A percentile compares a stretch with the other conserved stretches of the same genome.
These are phyloP conservation scores for Suhomyces sp. DNA, from an alignment of 805 yeast genomes.

Conservation along the genomic window DNA sequence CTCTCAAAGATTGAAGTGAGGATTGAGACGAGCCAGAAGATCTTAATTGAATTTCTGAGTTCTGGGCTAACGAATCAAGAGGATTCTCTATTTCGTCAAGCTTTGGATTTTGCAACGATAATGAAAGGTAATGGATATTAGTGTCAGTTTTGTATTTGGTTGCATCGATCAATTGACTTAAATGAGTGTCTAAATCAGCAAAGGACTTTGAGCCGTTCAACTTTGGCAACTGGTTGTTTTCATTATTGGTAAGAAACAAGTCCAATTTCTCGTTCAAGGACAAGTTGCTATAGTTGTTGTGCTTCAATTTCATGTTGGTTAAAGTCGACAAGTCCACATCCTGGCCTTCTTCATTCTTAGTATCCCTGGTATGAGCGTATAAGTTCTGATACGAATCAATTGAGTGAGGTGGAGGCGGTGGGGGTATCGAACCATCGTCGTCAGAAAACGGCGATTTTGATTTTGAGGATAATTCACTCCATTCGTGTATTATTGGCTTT, in stretches of 20 bases:
- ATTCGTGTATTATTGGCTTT: constrained; percentile 15
- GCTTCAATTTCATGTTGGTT: constrained; percentile 20
- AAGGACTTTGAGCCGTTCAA: constrained; percentile 12
- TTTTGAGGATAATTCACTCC: constrained; percentile 16
- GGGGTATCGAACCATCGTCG: constrained; percentile 12
- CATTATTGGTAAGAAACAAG: constrained; percentile 30
- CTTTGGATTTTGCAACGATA: constrained; percentile 22
- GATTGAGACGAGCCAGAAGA: constrained; percentile 41
- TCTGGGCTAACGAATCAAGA: constrained; percentile 26
- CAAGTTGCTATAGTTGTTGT: constrained; percentile 25
- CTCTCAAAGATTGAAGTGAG: constrained; percentile 34
- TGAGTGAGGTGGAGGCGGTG: constrained; percentile 12
- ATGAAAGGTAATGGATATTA: constrained; percentile 36
- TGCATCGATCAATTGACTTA: constrained; percentile 27
- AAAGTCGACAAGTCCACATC: constrained; percentile 14
- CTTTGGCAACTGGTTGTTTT: constrained; percentile 3
- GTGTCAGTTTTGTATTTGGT: constrained; percentile 24
- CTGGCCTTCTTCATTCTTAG: not conserved
- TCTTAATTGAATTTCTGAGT: constrained; percentile 23
- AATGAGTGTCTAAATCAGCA: constrained; percentile 35
- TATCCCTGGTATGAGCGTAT: not conserved
- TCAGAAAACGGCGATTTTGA: constrained; percentile 12
- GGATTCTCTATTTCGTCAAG: constrained; percentile 27
- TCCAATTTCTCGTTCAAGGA: constrained; percentile 46
- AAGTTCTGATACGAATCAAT: constrained; percentile 6